phyloP scores from a whole-genome alignment of 2,329 filamentous ascomycete genomes.

The Alternaria postmessia region DNA sequence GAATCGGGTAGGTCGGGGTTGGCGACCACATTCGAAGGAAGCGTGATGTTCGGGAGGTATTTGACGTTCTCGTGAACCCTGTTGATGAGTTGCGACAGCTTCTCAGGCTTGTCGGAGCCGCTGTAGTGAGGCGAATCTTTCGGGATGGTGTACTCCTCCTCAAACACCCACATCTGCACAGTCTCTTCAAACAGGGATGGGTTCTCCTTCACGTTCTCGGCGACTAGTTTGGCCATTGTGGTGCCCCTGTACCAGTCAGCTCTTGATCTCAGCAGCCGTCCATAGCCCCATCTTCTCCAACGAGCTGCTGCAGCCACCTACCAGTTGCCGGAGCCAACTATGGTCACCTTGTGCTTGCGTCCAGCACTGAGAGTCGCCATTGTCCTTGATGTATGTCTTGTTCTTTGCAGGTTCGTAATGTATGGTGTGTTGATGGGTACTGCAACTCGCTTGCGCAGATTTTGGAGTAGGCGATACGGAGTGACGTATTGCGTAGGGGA shows the following conservation, averaged over 20 bases:
- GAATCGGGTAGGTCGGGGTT: conserved; percentile 82
- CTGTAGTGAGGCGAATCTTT: conserved; percentile 78
- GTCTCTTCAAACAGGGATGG: conserved; percentile 83
- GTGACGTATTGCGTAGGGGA: conserved; percentile 27
- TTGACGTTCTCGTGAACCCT: conserved; percentile 94
- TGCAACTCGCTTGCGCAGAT: conserved; percentile 12
- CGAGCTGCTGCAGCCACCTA: conserved; percentile 53
- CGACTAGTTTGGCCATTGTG: conserved; percentile 95
- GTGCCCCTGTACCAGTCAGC: conserved; percentile 74
- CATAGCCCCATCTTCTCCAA: not conserved
- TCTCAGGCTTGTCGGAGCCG: conserved; percentile 71
- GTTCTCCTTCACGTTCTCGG: conserved; percentile 85
- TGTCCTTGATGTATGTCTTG: conserved; percentile 24
- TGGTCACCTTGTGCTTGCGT: conserved; percentile 89
- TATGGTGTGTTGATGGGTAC: conserved; percentile 15
- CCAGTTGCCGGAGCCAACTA: conserved; percentile 98
- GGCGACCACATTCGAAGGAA: conserved; percentile 84
- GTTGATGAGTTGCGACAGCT: conserved; percentile 93
- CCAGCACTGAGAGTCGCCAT: conserved; percentile 61
- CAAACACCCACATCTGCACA: conserved; percentile 99
- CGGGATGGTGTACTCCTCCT: conserved; percentile 83
- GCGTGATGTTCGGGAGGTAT: conserved; percentile 87
- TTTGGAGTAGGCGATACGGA: conserved; percentile 26
- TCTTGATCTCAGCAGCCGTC: not conserved
- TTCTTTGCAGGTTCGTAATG: conserved; percentile 7